These are phyloP conservation scores for Candolleomyces aberdarensis DNA, from an alignment of 768 basidiomycete genomes.

Conservation along the genomic window DNA sequence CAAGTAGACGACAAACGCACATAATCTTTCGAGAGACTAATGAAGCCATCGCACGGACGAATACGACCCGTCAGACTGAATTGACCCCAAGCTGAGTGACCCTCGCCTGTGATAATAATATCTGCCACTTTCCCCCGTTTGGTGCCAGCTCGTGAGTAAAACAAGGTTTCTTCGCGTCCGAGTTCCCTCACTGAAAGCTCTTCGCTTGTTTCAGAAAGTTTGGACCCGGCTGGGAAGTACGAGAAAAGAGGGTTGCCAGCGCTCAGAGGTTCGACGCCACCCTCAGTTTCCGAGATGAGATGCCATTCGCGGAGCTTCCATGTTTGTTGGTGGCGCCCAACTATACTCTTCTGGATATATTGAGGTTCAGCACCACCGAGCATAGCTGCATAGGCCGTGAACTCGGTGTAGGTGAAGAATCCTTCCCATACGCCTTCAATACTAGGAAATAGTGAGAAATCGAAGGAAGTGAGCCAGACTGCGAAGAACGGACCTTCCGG, in stretches of 20 bases:
- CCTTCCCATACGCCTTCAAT: constrained; percentile 82
- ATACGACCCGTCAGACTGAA: constrained; percentile 79
- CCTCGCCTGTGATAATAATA: constrained; percentile 77
- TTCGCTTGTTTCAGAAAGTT: constrained; percentile 43
- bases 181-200: constrained; percentile 49
- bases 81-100: constrained; percentile 90
- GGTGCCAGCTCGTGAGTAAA: constrained; percentile 27
- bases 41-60: constrained; percentile 76
- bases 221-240: constrained; percentile 53
- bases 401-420: constrained; percentile 80
- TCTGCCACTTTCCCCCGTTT: constrained; percentile 35
- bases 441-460: constrained; percentile 26
- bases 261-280: constrained; percentile 38
- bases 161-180: constrained; percentile 24
- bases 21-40: constrained; percentile 84
- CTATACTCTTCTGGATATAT: constrained; percentile 66
- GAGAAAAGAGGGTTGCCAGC: constrained; percentile 62
- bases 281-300: constrained; percentile 31
- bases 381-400: constrained; percentile 77
- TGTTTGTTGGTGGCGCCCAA: constrained; percentile 84
- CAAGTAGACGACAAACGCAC: constrained; percentile 36
- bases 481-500: constrained; percentile 47
- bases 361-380: constrained; percentile 65
- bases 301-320: constrained; percentile 86
- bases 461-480: background rate